Conservation (phyloP, 345 rosid genomes). For the Triadica sebifera region DNA sequence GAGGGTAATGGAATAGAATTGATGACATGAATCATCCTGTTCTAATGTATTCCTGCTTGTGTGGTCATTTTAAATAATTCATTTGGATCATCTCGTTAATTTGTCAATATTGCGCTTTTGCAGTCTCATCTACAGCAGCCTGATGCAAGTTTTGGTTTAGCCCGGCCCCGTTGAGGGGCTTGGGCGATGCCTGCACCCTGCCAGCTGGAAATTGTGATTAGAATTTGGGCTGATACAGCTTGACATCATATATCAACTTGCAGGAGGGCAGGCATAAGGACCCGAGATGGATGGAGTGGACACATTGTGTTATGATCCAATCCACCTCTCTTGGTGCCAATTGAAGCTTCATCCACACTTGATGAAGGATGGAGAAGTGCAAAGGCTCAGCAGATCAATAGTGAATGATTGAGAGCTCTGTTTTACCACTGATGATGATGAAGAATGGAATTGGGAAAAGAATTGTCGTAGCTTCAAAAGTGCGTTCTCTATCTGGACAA, state of each 20-base stretch:
- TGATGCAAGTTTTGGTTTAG: conserved; percentile 74
- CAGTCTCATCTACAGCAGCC: conserved; percentile 67
- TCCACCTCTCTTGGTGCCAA: conserved; percentile 32
- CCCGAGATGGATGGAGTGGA: conserved; percentile 45
- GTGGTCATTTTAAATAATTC: not conserved
- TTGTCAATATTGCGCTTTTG: conserved; percentile 1
- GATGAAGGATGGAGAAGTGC: conserved; percentile 36
- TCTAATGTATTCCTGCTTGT: not conserved
- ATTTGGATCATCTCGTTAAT: conserved; percentile 1
- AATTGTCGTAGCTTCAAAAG: conserved; percentile 22
- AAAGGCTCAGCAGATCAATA: too few species aligned
- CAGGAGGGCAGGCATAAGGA: conserved; percentile 63
- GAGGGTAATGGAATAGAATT: not conserved
- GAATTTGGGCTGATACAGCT: conserved; percentile 17
- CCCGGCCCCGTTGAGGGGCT: conserved; percentile 97
- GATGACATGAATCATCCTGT: not conserved
- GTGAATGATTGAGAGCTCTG: conserved; percentile 17
- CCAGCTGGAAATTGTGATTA: conserved; percentile 21
- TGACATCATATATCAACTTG: conserved; percentile 25
- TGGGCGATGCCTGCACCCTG: conserved; percentile 85
- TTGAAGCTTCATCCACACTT: conserved; percentile 28
- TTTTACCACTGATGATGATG: conserved; percentile 26
- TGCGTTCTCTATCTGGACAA: conserved; percentile 8
- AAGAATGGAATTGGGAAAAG: conserved; percentile 12
- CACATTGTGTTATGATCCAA: conserved; percentile 5